phyloP scores from a whole-genome alignment of 129 eudicot species.

The Ambrosia artemisiifolia region DNA sequence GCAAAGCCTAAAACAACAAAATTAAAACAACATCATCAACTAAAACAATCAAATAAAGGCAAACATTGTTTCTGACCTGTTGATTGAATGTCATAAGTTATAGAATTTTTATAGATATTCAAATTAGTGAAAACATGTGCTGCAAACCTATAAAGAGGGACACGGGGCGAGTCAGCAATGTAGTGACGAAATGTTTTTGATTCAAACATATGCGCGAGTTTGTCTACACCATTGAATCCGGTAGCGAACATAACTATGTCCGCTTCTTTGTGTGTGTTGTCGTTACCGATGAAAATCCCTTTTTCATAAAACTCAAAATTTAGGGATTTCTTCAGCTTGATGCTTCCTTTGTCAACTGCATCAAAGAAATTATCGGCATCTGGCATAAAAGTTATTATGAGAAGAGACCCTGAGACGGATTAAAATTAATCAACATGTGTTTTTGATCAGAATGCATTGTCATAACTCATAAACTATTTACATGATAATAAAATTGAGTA shows the following conservation, averaged over 20 bases:
- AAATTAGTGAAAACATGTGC: neutral
- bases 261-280: neutral
- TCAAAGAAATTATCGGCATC: neutral
- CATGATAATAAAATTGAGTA: no score
- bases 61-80: no score
- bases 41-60: no score
- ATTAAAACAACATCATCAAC: no score
- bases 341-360: neutral
- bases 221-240: constrained; percentile 1
- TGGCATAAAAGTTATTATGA: neutral
- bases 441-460: no score
- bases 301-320: neutral
- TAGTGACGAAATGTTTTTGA: neutral
- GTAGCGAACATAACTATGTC: constrained; percentile 1
- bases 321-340: constrained; percentile 2
- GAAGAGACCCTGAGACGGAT: no score
- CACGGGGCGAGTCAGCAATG: neutral
- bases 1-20: no score
- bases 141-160: constrained; percentile 7
- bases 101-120: neutral
- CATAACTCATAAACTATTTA: no score
- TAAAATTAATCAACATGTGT: no score
- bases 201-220: neutral
- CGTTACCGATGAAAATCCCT: neutral
- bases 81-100: neutral